A percentile compares a stretch with the other conserved stretches of the same genome.
These are phyloP conservation scores for Vaccinium vitisidaea DNA, from an alignment of 148 eudicot genomes.

Conservation along the genomic window DNA sequence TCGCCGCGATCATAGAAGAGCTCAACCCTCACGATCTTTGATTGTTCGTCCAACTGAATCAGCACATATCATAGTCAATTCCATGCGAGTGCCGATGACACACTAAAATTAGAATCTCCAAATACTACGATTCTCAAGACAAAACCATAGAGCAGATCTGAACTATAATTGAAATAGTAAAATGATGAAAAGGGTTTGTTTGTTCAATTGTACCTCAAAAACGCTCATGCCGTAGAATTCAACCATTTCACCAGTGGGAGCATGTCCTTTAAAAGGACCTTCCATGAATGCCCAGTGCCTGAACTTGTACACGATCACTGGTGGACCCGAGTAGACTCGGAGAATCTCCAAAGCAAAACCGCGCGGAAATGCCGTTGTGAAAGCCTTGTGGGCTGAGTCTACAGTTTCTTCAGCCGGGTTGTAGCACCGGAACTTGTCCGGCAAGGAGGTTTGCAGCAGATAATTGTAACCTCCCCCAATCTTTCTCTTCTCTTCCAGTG, in stretches of 20 bases:
- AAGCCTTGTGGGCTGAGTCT: slow-evolving; percentile 33
- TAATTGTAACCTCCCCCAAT: slow-evolving; percentile 50
- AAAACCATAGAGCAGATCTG: neutral
- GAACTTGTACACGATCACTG: slow-evolving; percentile 62
- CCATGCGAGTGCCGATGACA: neutral
- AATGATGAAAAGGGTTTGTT: neutral
- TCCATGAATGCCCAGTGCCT: slow-evolving; percentile 90
- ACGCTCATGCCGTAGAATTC: slow-evolving; percentile 57
- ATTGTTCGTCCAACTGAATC: slow-evolving; percentile 56
- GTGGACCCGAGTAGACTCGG: slow-evolving; percentile 71
- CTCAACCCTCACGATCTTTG: slow-evolving; percentile 58
- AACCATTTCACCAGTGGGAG: slow-evolving; percentile 62
- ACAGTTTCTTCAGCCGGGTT: slow-evolving; percentile 41
- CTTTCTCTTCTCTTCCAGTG: slow-evolving; percentile 27
- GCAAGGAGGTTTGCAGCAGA: slow-evolving; percentile 45
- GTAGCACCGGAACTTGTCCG: slow-evolving; percentile 33
- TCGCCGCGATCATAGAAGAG: slow-evolving; percentile 74
- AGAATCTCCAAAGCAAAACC: slow-evolving; percentile 76
- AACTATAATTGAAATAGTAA: neutral
- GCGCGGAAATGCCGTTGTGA: slow-evolving; percentile 56
- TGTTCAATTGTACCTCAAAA: slow-evolving; percentile 42
- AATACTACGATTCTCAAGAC: neutral
- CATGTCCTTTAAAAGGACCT: slow-evolving; percentile 76
- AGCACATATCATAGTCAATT: neutral
- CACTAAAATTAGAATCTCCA: neutral